Base-by-base conservation (phyloP, 495 filamentous ascomycete genomes). In the Penicillium daleae region DNA sequence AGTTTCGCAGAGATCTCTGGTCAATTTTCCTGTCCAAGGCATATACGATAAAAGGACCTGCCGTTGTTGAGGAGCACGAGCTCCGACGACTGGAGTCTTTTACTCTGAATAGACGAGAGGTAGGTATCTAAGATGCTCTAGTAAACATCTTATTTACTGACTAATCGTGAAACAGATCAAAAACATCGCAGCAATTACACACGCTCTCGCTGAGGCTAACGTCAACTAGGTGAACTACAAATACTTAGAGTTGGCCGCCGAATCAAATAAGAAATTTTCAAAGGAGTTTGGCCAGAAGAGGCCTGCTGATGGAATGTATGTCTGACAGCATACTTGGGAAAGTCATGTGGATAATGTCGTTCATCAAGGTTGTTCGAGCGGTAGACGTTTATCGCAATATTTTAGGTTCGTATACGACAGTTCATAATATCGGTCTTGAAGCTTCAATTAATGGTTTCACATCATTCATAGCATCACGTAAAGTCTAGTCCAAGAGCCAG, bases 101-200 rank as follows among this genome's bases (percentile, higher is more conserved):
- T 24, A 29, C 55, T 56, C 59, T 69, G 1, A 73, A 73, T 63
- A 58, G 71, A 51, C 68, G 66, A 60, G 71, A 73, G 59, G 71
- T 68, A 22, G 44, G 66, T 73, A 32, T 12, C 29, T 5, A 22
- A 50, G 46, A n/a, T 22, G 46, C 46, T 50, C 8, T 22, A 2
- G 0, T 26, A 9, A 2, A 27, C 46, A 1, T 15, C 21, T 26
- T 15, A 13, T 10, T 26, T 50, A 10, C 46, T 27, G 46, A 50
- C 46, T 7, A 50, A 27, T 27, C 46, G 5, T 27, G 2, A 26
- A 49, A 19, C 6, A 50, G 46, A 50, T 50, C 46, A 50, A 50
- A 50, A 50, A 50, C 46, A 50, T 50, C 17, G 39, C 39, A 19
- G 17, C 17, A 42, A 42, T 42, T 19, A n/a, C 17, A 42, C 15